These are phyloP conservation scores for Salinomyces thailandicus DNA, from an alignment of 2,329 filamentous ascomycete species.

Conservation along the genomic window DNA sequence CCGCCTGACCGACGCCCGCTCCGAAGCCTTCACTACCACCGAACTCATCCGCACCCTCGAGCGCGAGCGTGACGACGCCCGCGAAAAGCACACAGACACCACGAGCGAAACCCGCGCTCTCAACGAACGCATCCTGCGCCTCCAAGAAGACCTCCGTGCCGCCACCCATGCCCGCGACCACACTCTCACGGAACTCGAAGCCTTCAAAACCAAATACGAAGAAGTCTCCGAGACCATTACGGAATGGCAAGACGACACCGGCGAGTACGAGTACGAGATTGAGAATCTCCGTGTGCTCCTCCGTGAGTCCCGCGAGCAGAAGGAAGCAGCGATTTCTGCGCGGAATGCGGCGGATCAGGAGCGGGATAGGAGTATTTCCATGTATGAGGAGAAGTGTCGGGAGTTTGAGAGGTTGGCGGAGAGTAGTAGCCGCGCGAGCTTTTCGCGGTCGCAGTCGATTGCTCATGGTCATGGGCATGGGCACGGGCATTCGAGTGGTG, in stretches of 20 bases:
- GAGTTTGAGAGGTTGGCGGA: conserved; percentile 6
- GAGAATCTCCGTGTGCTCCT: conserved; percentile 20
- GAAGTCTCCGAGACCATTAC: conserved; percentile 21
- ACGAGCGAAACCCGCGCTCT: conserved; percentile 15
- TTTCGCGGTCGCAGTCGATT: not conserved
- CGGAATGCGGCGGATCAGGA: conserved; percentile 19
- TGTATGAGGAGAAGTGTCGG: conserved; percentile 20
- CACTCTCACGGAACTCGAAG: conserved; percentile 16
- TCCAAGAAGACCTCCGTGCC: conserved; percentile 17
- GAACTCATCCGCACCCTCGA: conserved; percentile 20
- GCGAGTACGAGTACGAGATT: conserved; percentile 22
- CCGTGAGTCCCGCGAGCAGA: conserved; percentile 21
- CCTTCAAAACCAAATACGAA: conserved; percentile 17
- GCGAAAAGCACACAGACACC: conserved; percentile 15
- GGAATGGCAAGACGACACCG: conserved; percentile 12
- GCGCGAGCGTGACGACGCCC: conserved; percentile 20
- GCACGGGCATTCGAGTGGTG: not conserved
- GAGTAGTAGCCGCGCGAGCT: not conserved
- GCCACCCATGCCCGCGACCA: conserved; percentile 16
- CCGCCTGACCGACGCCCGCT: conserved; percentile 13
- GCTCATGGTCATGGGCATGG: not conserved
- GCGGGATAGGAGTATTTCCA: conserved; percentile 15
- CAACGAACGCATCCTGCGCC: conserved; percentile 16
- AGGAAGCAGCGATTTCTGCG: conserved; percentile 21
- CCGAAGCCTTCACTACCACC: conserved; percentile 14